phyloP scores from a whole-genome alignment of 352 stramenopile genomes.

The Phytophthora fragariaefolia region DNA sequence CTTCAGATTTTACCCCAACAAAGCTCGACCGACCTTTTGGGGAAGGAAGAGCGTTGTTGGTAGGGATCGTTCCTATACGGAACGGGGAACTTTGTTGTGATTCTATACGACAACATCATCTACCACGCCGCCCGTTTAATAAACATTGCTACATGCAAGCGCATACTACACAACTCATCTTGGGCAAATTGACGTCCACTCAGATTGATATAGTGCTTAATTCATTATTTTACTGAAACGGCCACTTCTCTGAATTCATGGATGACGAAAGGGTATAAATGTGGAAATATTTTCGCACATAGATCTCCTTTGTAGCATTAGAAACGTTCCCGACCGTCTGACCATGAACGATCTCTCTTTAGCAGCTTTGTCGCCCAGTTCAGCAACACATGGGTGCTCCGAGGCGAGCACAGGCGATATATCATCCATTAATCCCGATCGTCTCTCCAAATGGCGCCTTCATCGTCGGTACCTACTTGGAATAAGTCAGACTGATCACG shows the following conservation, averaged over 20 bases:
- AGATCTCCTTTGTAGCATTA: not conserved
- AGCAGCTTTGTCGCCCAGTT: not conserved
- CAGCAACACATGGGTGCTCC: not conserved
- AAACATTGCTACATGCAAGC: too few relatives aligned
- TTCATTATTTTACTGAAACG: not conserved
- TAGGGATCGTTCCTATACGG: too few relatives aligned
- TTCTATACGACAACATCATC: too few relatives aligned
- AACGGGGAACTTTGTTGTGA: too few relatives aligned
- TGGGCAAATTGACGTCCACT: not conserved
- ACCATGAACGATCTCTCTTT: not conserved
- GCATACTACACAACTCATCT: not conserved
- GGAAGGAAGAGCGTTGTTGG: too few relatives aligned
- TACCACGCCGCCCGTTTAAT: too few relatives aligned
- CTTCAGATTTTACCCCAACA: too few relatives aligned
- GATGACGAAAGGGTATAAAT: not conserved
- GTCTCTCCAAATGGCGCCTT: not conserved
- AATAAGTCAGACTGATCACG: too few relatives aligned
- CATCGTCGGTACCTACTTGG: not conserved
- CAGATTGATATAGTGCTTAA: not conserved
- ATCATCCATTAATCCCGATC: not conserved
- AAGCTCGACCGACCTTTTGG: too few relatives aligned
- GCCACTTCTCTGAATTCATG: not conserved
- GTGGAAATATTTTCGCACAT: not conserved
- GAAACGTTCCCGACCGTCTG: not conserved
- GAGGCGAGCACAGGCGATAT: not conserved